phyloP scores from a whole-genome alignment of 371 early-diverging fungal species.

The Mucor mucedo region DNA sequence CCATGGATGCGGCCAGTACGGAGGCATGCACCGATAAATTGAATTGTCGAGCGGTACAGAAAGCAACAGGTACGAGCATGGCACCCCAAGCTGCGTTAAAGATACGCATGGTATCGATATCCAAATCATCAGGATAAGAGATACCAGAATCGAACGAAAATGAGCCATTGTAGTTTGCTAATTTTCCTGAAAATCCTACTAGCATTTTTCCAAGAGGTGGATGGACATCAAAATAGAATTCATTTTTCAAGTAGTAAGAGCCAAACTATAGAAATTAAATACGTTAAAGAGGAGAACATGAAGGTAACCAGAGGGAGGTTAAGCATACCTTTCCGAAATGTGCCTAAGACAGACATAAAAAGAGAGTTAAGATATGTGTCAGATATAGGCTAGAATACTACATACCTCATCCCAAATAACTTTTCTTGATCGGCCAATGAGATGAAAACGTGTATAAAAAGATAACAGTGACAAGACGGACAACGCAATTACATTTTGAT shows the following conservation, averaged over 20 bases:
- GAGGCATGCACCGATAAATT: slow-evolving; percentile 66
- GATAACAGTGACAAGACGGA: slow-evolving; percentile 52
- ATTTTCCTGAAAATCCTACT: slow-evolving; percentile 86
- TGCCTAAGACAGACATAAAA: slow-evolving; percentile 55
- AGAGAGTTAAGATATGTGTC: not conserved
- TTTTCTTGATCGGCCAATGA: slow-evolving; percentile 70
- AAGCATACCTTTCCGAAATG: slow-evolving; percentile 85
- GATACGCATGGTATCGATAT: slow-evolving; percentile 91
- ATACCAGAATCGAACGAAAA: slow-evolving; percentile 92
- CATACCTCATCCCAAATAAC: slow-evolving; percentile 82
- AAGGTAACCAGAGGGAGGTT: not conserved
- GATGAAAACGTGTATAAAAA: slow-evolving; percentile 76
- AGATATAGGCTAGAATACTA: not conserved
- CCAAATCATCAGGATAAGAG: slow-evolving; percentile 82
- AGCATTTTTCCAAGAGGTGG: slow-evolving; percentile 99
- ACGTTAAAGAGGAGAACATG: not conserved
- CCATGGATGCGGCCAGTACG: slow-evolving; percentile 75
- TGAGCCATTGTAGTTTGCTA: slow-evolving; percentile 90
- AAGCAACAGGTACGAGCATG: slow-evolving; percentile 91
- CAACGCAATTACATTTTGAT: slow-evolving; percentile 14
- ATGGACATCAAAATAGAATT: slow-evolving; percentile 99
- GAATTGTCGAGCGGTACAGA: slow-evolving; percentile 84
- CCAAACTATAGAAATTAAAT: slow-evolving; percentile 74
- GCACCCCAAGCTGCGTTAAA: slow-evolving; percentile 93
- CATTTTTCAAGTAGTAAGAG: slow-evolving; percentile 87